phyloP scores from a whole-genome alignment of 257 asterid genomes.

The Cinchona pubescens region DNA sequence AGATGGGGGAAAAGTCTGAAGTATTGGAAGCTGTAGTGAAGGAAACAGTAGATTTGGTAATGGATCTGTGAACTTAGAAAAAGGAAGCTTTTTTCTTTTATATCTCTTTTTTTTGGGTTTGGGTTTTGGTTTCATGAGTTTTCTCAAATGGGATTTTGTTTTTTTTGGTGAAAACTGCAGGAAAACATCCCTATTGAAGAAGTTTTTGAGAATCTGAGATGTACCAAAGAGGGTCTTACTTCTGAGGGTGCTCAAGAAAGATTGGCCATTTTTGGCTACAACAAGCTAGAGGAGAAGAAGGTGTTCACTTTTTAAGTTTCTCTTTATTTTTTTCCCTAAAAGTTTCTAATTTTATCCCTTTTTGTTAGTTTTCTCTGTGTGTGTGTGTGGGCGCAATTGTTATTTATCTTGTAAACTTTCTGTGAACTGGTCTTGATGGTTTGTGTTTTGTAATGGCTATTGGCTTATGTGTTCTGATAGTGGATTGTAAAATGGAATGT shows the following conservation, averaged over 20 bases:
- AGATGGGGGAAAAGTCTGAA: conserved; percentile 89
- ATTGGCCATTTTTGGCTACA: conserved; percentile 85
- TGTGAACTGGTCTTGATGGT: not conserved
- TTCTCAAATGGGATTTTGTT: conserved; percentile 17
- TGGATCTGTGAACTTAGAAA: conserved; percentile 56
- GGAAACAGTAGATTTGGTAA: conserved; percentile 99
- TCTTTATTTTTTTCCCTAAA: not conserved
- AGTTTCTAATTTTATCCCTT: not conserved
- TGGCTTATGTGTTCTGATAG: not conserved
- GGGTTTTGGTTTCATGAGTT: not conserved
- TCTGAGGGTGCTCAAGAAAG: conserved; percentile 78
- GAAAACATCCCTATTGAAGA: conserved; percentile 95
- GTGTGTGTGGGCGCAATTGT: not conserved
- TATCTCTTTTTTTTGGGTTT: not conserved
- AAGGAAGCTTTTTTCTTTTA: conserved; percentile 13
- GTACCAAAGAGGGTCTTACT: conserved; percentile 86
- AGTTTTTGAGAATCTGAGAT: conserved; percentile 92
- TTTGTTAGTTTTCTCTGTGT: too few species aligned
- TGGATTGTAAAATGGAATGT: conserved; percentile 22
- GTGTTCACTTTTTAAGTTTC: conserved; percentile 26
- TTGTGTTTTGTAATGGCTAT: not conserved
- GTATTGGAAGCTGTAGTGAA: conserved; percentile 93
- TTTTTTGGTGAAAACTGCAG: conserved; percentile 39
- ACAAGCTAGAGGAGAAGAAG: conserved; percentile 98
- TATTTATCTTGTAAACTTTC: not conserved